phyloP scores from a whole-genome alignment of 2,329 filamentous ascomycete species.

The Cordyceps cateniannulata region DNA sequence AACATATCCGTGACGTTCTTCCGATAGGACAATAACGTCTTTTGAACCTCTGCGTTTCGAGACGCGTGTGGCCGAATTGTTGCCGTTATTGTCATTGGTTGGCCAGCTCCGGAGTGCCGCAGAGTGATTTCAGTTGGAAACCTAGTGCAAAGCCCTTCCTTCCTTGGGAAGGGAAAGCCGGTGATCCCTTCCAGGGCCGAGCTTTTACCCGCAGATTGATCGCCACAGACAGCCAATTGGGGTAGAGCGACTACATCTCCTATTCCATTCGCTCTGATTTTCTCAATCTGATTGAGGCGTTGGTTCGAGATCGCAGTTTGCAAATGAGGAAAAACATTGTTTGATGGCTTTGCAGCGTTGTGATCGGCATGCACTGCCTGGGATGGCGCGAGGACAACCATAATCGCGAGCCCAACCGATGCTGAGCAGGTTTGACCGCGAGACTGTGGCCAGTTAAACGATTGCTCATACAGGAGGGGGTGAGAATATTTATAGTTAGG shows the following conservation, averaged over 20 bases:
- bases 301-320: constrained; percentile 24
- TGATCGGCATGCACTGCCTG: not conserved
- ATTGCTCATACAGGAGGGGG: not conserved
- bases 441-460: not conserved
- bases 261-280: not conserved
- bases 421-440: not conserved
- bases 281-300: constrained; percentile 21
- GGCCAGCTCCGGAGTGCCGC: constrained; percentile 19
- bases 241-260: constrained; percentile 24
- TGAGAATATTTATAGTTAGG: not conserved
- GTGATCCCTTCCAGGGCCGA: constrained; percentile 52
- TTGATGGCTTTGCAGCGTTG: not conserved
- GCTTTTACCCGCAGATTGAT: constrained; percentile 50
- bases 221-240: constrained; percentile 48
- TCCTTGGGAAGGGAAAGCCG: constrained; percentile 44
- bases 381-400: not conserved
- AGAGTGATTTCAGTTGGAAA: constrained; percentile 51
- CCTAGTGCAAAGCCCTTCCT: constrained; percentile 45
- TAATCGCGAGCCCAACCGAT: not conserved
- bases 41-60: constrained; percentile 1
- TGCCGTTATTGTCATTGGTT: constrained; percentile 13
- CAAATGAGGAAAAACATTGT: not conserved
- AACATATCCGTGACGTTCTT: constrained; percentile 16
- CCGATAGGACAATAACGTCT: constrained; percentile 12
- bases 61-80: constrained; percentile 17